These are phyloP conservation scores for Aureobasidium leucospermi DNA, from an alignment of 2,329 filamentous ascomycete species.

Conservation along the genomic window DNA sequence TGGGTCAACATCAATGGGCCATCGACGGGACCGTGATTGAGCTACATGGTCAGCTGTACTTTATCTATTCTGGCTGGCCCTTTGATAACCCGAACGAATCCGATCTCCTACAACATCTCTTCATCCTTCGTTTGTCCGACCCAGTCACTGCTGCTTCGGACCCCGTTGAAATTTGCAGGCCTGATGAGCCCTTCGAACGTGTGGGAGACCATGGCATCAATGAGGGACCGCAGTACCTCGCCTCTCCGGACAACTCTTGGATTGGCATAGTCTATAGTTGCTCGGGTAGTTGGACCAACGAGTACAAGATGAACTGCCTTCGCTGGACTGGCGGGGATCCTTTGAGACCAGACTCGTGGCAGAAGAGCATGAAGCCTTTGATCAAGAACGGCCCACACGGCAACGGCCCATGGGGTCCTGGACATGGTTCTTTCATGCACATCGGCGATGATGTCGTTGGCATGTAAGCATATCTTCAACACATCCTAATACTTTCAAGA, in stretches of 20 bases:
- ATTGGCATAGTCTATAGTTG: slow-evolving; percentile 40
- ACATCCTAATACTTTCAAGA: background rate
- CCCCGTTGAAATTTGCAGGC: slow-evolving; percentile 34
- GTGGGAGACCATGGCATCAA: slow-evolving; percentile 37
- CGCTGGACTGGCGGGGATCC: slow-evolving; percentile 36
- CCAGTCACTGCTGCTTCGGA: slow-evolving; percentile 29
- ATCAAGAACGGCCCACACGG: slow-evolving; percentile 31
- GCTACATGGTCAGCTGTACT: slow-evolving; percentile 32
- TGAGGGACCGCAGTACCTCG: slow-evolving; percentile 36
- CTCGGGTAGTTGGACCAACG: slow-evolving; percentile 39
- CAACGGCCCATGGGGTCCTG: slow-evolving; percentile 36
- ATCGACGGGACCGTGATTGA: slow-evolving; percentile 42
- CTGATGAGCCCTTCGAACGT: slow-evolving; percentile 34
- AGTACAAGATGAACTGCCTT: slow-evolving; percentile 43
- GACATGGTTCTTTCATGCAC: slow-evolving; percentile 39
- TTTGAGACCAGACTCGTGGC: slow-evolving; percentile 31
- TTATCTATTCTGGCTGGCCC: slow-evolving; percentile 43
- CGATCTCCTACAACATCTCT: slow-evolving; percentile 38
- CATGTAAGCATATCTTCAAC: slow-evolving; percentile 18
- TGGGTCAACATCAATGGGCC: slow-evolving; percentile 39
- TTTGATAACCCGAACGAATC: slow-evolving; percentile 24
- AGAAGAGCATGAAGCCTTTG: slow-evolving; percentile 33
- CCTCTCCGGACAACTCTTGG: slow-evolving; percentile 31
- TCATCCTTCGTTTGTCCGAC: slow-evolving; percentile 33
- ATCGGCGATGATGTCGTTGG: slow-evolving; percentile 35